phyloP scores from a whole-genome alignment of 2,329 filamentous ascomycete species.

The Colletotrichum chlorophyti region DNA sequence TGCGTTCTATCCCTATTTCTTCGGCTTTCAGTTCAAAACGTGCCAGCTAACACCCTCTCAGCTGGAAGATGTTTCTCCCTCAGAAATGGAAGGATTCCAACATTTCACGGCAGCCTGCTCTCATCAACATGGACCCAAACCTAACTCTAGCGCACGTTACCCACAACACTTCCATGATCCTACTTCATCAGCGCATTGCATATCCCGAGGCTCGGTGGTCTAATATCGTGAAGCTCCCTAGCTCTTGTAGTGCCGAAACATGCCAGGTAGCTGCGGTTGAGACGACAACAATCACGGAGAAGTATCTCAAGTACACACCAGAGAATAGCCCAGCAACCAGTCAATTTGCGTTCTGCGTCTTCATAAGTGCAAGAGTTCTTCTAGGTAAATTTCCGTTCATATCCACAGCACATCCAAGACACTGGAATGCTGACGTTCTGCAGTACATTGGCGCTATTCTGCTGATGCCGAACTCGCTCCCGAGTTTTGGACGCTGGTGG shows the following conservation, averaged over 20 bases:
- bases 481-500: conserved; percentile 38
- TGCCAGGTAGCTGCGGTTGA: conserved; percentile 53
- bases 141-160: conserved; percentile 56
- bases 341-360: conserved; percentile 55
- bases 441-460: conserved; percentile 39
- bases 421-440: background rate
- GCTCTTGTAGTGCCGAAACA: conserved; percentile 53
- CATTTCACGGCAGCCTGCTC: conserved; percentile 33
- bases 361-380: conserved; percentile 51
- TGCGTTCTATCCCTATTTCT: conserved; percentile 25
- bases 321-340: conserved; percentile 35
- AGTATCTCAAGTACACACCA: conserved; percentile 49
- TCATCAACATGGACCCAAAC: conserved; percentile 52
- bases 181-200: conserved; percentile 55
- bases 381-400: conserved; percentile 33
- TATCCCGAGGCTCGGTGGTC: conserved; percentile 43
- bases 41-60: too few relatives aligned
- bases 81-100: conserved; percentile 48
- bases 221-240: conserved; percentile 44
- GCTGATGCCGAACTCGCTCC: conserved; percentile 27
- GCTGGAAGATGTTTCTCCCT: conserved; percentile 52
- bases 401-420: too few relatives aligned
- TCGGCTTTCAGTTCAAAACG: background rate
- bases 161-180: conserved; percentile 56
- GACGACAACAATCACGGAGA: conserved; percentile 51